Base-by-base conservation (phyloP, 768 basidiomycete species). In the Kondoa malvinella region DNA sequence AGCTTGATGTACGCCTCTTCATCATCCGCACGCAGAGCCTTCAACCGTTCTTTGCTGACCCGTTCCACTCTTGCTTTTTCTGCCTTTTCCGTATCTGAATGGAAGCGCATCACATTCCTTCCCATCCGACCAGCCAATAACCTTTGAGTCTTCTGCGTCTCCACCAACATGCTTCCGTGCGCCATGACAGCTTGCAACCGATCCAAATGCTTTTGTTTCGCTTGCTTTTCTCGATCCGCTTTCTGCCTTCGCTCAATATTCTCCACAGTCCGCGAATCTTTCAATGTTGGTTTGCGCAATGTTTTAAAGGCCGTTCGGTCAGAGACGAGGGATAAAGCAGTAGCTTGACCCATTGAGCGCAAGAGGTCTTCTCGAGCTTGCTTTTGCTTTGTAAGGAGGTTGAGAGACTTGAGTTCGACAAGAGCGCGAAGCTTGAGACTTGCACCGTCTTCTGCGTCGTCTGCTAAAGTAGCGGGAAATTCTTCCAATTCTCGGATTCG, bases 1-100 rank as follows among this genome's bases (percentile, higher is more conserved):
- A 99, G 87, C 76, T 92, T 92, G 84, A 96, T 87, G 78, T 99
- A 99, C n/a, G 90, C 92, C 78, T 96, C 95, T 80, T 99, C 95
- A 80, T 99, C 94, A 75, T 97, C 92, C 31, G 88, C 88, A 79
- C 94, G 92, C 72, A 97, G 85, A 4, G 94, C 95, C 80, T 89
- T 91, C 71, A 99, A 80, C 88, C 92, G 91, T 77, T 97, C 95
- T 80, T 97, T 97, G 59, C 88, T 86, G 58, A 99, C 85, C 67
- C 91, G 82, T 79, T 97, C 95, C 72, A 99, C 88, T 30, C 94
- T 84, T 77, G 92, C 91, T 83, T 92, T 89, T 77, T 99, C 95
- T 78, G 97, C 94, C 80, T 90, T 92, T 80, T 99, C 95, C 1
- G 92, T 91, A 71, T 86, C 84, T 17, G 80, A 80, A 76, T 99